Conservation (phyloP, 345 rosid genomes). For the Trapa incisa region DNA sequence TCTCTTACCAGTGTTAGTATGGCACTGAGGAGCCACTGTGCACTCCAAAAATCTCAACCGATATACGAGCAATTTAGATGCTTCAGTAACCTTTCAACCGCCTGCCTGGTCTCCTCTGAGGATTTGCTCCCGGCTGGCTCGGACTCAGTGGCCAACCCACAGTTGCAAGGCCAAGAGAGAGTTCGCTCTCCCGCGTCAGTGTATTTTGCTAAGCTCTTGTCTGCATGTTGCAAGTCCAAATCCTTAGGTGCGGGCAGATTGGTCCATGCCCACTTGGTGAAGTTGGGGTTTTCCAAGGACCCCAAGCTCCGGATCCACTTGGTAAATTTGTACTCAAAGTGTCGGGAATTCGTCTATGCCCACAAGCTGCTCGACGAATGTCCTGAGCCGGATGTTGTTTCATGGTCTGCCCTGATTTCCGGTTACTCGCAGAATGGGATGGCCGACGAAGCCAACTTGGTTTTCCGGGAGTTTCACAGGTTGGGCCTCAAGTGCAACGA, state of each 20-base stretch:
- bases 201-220: conserved; percentile 24
- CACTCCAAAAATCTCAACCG: conserved; percentile 4
- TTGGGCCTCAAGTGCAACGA: conserved; percentile 44
- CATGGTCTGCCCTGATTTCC: conserved; percentile 62
- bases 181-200: conserved; percentile 4
- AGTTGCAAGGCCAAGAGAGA: not conserved
- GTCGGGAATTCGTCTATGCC: conserved; percentile 28
- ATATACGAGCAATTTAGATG: not conserved
- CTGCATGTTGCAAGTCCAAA: conserved; percentile 31
- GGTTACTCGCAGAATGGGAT: conserved; percentile 40
- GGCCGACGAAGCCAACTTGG: conserved; percentile 27
- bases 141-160: not conserved
- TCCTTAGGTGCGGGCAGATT: conserved; percentile 21
- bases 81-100: conserved; percentile 5
- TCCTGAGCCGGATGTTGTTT: conserved; percentile 42
- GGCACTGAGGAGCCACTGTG: not conserved
- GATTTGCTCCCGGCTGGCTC: not conserved
- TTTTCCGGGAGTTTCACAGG: conserved; percentile 30
- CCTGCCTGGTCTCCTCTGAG: conserved; percentile 11
- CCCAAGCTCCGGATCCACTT: conserved; percentile 23
- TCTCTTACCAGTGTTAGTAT: too few relatives aligned
- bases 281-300: conserved; percentile 19
- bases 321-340: conserved; percentile 24
- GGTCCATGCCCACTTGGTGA: conserved; percentile 32
- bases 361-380: conserved; percentile 41